Evolutionary conservation across 2,329 filamentous ascomycete species (phyloP).

Genomic region (Clarireedia sp.): DNA sequence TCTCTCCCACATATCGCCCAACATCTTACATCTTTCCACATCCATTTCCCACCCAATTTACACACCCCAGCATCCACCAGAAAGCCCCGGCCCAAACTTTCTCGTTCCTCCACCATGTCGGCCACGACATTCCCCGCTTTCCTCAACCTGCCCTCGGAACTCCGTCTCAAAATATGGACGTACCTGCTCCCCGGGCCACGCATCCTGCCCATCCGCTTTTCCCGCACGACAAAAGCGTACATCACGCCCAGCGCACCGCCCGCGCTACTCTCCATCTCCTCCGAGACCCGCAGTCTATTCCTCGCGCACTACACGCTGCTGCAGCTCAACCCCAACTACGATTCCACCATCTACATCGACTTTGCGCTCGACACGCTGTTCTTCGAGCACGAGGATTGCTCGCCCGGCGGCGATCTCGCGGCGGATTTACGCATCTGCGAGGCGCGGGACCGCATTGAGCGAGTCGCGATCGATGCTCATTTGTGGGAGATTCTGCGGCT

Average conservation of each 20-base stretch:
- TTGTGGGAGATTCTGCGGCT: conserved; percentile 13
- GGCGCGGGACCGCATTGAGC: conserved; percentile 4
- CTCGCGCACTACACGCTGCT: conserved; percentile 9
- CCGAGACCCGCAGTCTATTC: conserved; percentile 10
- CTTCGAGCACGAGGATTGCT: conserved; percentile 14
- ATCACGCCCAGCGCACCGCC: neutral
- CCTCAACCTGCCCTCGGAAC: conserved; percentile 6
- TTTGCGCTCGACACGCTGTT: conserved; percentile 12
- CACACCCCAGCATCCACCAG: neutral
- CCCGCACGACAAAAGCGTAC: conserved; percentile 4
- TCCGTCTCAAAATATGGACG: conserved; percentile 11
- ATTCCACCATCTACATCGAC: conserved; percentile 13
- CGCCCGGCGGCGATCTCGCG: conserved; percentile 9
- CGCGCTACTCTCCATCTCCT: conserved; percentile 8
- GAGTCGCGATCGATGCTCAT: conserved; percentile 10
- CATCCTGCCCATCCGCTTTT: conserved; percentile 6
- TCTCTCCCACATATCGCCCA: too few species aligned
- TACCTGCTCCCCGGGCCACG: conserved; percentile 3
- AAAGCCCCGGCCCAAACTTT: neutral
- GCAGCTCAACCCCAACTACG: conserved; percentile 2
- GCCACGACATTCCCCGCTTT: conserved; percentile 1
- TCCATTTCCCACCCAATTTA: neutral
- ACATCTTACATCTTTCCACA: too few species aligned
- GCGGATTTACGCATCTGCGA: conserved; percentile 6
- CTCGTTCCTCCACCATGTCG: neutral